phyloP scores from a whole-genome alignment of 1,139 yeast species.

The Candida sp. region DNA sequence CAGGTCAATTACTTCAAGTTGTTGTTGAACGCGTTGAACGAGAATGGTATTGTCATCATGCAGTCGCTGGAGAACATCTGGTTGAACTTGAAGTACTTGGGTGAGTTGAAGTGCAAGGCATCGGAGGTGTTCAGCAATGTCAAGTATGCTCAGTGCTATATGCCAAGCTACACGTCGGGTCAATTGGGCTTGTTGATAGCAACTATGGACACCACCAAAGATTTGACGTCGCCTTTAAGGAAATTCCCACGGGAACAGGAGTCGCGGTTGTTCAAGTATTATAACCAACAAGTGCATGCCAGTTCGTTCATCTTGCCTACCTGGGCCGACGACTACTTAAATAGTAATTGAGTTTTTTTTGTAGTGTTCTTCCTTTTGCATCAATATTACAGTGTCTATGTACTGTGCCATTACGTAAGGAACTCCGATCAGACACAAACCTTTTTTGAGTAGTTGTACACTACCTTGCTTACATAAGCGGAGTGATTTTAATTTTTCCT shows the following conservation, averaged over 20 bases:
- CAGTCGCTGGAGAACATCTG: constrained; percentile 94
- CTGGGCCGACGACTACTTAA: constrained; percentile 62
- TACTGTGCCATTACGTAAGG: not conserved
- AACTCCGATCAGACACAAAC: too few relatives aligned
- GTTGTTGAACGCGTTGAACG: constrained; percentile 67
- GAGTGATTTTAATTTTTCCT: not conserved
- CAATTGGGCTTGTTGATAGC: constrained; percentile 91
- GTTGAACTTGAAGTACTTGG: constrained; percentile 77
- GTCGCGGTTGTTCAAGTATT: constrained; percentile 63
- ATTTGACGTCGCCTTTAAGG: constrained; percentile 63
- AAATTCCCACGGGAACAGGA: constrained; percentile 48
- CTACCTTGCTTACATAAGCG: not conserved
- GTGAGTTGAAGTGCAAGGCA: constrained; percentile 63
- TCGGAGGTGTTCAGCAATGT: constrained; percentile 76
- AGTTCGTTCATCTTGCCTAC: constrained; percentile 88
- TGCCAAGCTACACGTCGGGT: constrained; percentile 97
- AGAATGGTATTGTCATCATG: constrained; percentile 84
- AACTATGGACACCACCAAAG: constrained; percentile 57
- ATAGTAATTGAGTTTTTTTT: constrained; percentile 1
- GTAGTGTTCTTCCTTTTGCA: not conserved
- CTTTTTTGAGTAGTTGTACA: too few relatives aligned
- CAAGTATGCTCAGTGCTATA: constrained; percentile 84
- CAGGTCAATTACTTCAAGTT: constrained; percentile 82
- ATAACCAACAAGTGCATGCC: constrained; percentile 71
- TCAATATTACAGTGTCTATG: not conserved